phyloP scores from a whole-genome alignment of 345 rosid genomes.

The Eucalyptus tenuipes region DNA sequence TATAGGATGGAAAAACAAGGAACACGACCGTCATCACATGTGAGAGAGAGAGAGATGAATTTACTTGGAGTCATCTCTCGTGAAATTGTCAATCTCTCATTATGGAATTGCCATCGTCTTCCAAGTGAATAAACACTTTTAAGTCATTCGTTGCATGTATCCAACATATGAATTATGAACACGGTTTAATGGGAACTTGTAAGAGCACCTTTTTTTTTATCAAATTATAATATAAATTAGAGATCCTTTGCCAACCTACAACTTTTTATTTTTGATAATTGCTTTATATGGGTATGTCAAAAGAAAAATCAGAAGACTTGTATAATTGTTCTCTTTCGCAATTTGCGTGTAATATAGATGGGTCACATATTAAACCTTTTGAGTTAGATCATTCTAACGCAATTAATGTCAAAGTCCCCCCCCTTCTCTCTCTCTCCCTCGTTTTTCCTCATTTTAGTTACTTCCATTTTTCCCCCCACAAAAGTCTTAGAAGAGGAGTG shows the following conservation, averaged over 20 bases:
- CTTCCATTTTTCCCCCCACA: not conserved
- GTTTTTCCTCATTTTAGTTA: not conserved
- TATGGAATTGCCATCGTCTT: not conserved
- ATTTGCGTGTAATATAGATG: not conserved
- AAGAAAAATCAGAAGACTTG: not conserved
- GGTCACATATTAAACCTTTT: not conserved
- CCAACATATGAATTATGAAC: not conserved
- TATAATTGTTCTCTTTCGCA: not conserved
- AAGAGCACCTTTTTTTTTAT: too few species aligned
- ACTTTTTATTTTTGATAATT: too few species aligned
- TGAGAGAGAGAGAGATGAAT: not conserved
- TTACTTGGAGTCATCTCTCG: not conserved
- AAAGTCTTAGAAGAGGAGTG: not conserved
- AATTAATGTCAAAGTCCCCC: not conserved
- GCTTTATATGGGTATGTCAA: not conserved
- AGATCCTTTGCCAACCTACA: not conserved
- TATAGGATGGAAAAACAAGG: not conserved
- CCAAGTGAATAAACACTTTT: not conserved
- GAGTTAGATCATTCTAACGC: not conserved
- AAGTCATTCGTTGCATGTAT: not conserved
- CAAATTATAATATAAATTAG: not conserved
- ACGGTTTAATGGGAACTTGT: not conserved
- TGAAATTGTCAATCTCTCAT: not conserved
- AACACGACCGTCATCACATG: not conserved
- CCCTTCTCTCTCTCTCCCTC: not conserved